phyloP scores from a whole-genome alignment of 129 eudicot genomes.

The Helichrysum umbraculigerum region DNA sequence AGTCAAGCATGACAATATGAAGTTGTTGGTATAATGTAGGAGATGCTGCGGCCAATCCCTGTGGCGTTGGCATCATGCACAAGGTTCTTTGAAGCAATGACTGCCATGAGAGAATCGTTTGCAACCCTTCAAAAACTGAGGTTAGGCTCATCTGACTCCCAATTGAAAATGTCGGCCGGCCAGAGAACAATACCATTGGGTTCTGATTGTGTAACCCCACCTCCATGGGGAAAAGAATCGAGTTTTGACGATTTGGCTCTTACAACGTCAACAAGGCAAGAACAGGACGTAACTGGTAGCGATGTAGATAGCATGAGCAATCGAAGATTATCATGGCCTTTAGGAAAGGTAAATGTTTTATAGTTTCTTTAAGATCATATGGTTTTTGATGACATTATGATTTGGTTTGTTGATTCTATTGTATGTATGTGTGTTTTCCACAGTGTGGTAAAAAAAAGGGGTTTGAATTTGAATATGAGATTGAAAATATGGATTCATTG shows the following conservation, averaged over 20 bases:
- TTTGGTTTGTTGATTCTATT: conserved; percentile 24
- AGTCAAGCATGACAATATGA: background rate
- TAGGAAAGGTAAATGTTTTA: conserved; percentile 46
- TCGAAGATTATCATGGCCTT: conserved; percentile 72
- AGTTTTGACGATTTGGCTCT: conserved; percentile 59
- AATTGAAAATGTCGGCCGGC: conserved; percentile 30
- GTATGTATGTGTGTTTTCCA: conserved; percentile 23
- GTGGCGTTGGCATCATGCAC: conserved; percentile 98
- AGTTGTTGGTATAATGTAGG: conserved; percentile 43
- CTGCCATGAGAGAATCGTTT: conserved; percentile 97
- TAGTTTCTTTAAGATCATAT: conserved; percentile 5
- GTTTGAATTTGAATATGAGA: conserved; percentile 9
- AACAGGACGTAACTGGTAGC: conserved; percentile 31
- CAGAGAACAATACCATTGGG: conserved; percentile 26
- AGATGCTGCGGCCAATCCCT: conserved; percentile 96
- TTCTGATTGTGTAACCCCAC: conserved; percentile 70
- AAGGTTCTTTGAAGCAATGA: conserved; percentile 92
- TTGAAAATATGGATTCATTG: conserved; percentile 4
- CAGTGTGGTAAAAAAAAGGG: conserved; percentile 19
- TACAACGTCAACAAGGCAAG: conserved; percentile 32
- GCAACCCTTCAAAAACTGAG: conserved; percentile 81
- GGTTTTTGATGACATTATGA: background rate
- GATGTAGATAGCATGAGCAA: conserved; percentile 43
- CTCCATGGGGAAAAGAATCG: conserved; percentile 66
- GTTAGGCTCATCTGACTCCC: conserved; percentile 46